Percentiles rank a stretch among this genome's conserved stretches.
Evolutionary conservation across 805 yeast species (phyloP).

Genomic region (Nadsonia fulvescens): DNA sequence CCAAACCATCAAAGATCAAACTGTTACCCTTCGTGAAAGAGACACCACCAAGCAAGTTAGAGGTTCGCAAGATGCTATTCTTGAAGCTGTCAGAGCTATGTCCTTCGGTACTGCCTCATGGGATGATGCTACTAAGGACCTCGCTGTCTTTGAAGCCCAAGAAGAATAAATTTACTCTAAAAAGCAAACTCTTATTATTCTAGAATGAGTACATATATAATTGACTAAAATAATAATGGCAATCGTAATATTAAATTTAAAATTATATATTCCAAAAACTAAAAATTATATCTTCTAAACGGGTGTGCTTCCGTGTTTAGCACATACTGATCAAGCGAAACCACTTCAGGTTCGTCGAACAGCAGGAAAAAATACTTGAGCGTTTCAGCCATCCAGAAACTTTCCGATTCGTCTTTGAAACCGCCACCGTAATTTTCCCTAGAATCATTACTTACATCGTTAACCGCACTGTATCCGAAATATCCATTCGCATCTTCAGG

Average conservation of each 20-base stretch:
- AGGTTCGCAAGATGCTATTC: slow-evolving; percentile 60
- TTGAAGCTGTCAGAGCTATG: slow-evolving; percentile 52
- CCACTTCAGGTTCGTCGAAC: slow-evolving; percentile 25
- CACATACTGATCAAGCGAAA: slow-evolving; percentile 35
- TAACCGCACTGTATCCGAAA: slow-evolving; percentile 22
- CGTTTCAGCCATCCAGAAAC: slow-evolving; percentile 42
- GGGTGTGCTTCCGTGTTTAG: slow-evolving; percentile 52
- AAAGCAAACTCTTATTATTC: too few species aligned
- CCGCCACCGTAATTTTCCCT: slow-evolving; percentile 13
- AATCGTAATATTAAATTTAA: too few species aligned
- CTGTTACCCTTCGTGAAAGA: slow-evolving; percentile 92
- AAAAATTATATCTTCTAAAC: too few species aligned
- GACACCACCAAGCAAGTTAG: slow-evolving; percentile 93
- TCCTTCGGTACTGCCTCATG: slow-evolving; percentile 62
- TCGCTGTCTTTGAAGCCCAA: slow-evolving; percentile 60
- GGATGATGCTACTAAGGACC: slow-evolving; percentile 65
- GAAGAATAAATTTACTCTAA: slow-evolving; percentile 25
- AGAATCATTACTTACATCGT: slow-evolving; percentile 21
- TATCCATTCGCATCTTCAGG: slow-evolving; percentile 15
- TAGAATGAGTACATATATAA: too few species aligned
- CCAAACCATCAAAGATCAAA: slow-evolving; percentile 71
- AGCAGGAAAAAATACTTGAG: slow-evolving; percentile 36
- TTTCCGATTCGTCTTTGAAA: slow-evolving; percentile 24
- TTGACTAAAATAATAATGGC: too few species aligned
- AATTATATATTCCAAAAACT: too few species aligned